phyloP scores from a whole-genome alignment of 352 stramenopile species.

The Thraustochytrium striatum region DNA sequence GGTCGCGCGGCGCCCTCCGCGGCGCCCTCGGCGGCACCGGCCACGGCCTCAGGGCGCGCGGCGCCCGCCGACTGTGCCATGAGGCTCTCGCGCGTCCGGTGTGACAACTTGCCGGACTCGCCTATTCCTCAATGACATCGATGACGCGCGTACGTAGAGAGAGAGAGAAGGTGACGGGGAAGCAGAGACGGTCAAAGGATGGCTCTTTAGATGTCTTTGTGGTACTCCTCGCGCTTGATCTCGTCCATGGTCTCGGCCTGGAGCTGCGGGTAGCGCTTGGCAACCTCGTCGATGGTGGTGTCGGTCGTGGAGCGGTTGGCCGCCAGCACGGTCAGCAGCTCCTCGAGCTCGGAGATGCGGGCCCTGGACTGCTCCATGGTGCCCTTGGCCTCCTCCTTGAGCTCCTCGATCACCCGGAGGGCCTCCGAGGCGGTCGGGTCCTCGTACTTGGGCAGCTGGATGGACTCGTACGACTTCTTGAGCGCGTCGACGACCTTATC shows the following conservation, averaged over 20 bases:
- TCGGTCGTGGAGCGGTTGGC: slow-evolving; percentile 72
- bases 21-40: no score
- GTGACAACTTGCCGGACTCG: no score
- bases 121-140: no score
- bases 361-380: slow-evolving; percentile 76
- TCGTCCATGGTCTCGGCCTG: slow-evolving; percentile 76
- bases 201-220: slow-evolving; percentile 73
- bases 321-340: slow-evolving; percentile 72
- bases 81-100: no score
- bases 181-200: neutral
- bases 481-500: slow-evolving; percentile 8
- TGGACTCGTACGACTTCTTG: slow-evolving; percentile 38
- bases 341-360: slow-evolving; percentile 74
- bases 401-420: slow-evolving; percentile 28
- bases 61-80: no score
- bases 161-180: neutral
- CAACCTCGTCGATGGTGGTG: slow-evolving; percentile 75
- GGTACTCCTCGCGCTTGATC: slow-evolving; percentile 78
- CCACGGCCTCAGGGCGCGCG: no score
- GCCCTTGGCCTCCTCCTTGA: slow-evolving; percentile 63
- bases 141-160: neutral
- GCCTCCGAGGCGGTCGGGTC: neutral
- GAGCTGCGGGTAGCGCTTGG: slow-evolving; percentile 75
- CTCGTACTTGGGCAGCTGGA: slow-evolving; percentile 5
- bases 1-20: no score